Conservation (phyloP, 768 basidiomycete species). For the Lentinus tigrinus region DNA sequence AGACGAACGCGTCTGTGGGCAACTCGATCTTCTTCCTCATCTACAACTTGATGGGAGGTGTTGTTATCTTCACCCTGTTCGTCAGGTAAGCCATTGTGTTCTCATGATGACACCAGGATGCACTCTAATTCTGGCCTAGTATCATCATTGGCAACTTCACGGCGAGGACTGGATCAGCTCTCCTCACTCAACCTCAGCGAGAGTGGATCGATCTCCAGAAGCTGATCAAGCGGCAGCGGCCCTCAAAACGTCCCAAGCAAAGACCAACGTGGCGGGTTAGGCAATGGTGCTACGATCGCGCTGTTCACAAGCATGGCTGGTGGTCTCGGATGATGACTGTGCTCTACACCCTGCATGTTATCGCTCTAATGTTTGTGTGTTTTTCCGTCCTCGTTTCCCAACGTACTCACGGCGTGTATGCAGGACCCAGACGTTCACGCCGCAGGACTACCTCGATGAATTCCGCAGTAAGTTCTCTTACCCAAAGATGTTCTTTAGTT, state of each 20-base stretch:
- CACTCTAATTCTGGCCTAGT: conserved; percentile 40
- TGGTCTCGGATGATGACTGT: conserved; percentile 83
- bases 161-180: conserved; percentile 80
- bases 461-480: conserved; percentile 54
- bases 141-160: conserved; percentile 96
- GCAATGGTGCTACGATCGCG: conserved; percentile 90
- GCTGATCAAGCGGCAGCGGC: conserved; percentile 80
- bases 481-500: not conserved
- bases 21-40: conserved; percentile 91
- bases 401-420: conserved; percentile 5
- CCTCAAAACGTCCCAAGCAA: conserved; percentile 74
- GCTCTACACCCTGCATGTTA: conserved; percentile 78
- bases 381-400: no score
- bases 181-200: conserved; percentile 81
- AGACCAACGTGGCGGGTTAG: conserved; percentile 56
- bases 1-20: conserved; percentile 66
- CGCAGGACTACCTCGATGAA: conserved; percentile 46
- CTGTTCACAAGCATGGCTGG: conserved; percentile 89
- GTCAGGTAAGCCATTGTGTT: conserved; percentile 60
- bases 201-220: conserved; percentile 95
- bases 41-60: conserved; percentile 88
- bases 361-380: conserved; percentile 75
- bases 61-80: conserved; percentile 87
- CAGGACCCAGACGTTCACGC: conserved; percentile 80
- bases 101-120: not conserved